Evolutionary conservation across 768 basidiomycete species (phyloP), one percentile per base, ranked within the genome.

Genomic region (Suillus americanus): DNA sequence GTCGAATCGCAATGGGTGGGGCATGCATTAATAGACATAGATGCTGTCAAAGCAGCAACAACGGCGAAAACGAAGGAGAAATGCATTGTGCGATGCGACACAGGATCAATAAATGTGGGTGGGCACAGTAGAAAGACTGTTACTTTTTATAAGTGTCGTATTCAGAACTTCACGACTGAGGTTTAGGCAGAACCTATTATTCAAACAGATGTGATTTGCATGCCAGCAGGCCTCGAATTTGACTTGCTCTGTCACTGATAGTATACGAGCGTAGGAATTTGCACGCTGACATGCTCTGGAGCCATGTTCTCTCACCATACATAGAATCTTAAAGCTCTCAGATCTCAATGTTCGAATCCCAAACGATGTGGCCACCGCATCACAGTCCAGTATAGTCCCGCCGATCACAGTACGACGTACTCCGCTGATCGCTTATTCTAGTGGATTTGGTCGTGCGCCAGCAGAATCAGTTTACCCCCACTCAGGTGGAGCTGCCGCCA

Each of bases 1-100:
- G 9, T 18, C 9, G 1, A 2, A 0, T 20, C 30, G 30, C 51
- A 53, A 30, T 0, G 0, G 18, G 0, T 5, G 3, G 9, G 16
- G 50, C 50, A 51, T 51, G 16, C 28, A 18, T 1, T 51, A 18
- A 30, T 30, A 30, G 30, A 53, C 28, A 30, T 8, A 53, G 28
- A 30, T 18, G 28, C 18, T 20, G 30, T 33, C 30, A 53, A 53
- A 53, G 30, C 18, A 20, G 30, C 51, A 30, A 30, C 18, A 9
- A 20, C 18, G 18, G 51, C 5, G 51, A 53, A 9, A 18, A 53
- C 18, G 30, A 20, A 33, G 28, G 51, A 53, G 18, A 33, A 30
- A 30, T 20, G 18, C 51, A 53, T 53, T 5, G 30, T 53, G 28
- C 18, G 18, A 53, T 33, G 7, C 7, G 25, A 50, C 14, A 50